Conservation (phyloP, 2,329 filamentous ascomycete species). For the Dendrostoma leiphaemia region DNA sequence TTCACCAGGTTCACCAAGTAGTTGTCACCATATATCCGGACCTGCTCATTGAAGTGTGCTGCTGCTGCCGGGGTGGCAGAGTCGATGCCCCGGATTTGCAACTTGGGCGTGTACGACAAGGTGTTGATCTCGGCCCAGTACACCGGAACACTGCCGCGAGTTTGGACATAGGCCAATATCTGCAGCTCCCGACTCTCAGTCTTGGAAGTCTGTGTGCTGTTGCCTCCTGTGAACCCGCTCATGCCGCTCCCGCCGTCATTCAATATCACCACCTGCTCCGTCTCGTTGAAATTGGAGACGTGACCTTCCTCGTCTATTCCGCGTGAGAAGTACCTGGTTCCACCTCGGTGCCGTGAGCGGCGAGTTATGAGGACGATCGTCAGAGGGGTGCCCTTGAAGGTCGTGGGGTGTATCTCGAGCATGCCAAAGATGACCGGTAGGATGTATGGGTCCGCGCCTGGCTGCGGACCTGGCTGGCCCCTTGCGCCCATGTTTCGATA, state of each 20-base stretch:
- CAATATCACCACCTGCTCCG: conserved; percentile 85
- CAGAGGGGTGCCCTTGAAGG: conserved; percentile 78
- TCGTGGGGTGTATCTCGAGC: conserved; percentile 84
- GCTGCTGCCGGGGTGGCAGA: conserved; percentile 74
- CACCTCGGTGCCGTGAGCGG: conserved; percentile 81
- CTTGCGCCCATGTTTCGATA: conserved; percentile 68
- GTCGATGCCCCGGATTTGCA: conserved; percentile 84
- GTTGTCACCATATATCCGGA: conserved; percentile 90
- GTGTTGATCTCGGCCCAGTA: conserved; percentile 97
- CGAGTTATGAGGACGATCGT: conserved; percentile 87
- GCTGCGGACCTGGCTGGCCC: conserved; percentile 66
- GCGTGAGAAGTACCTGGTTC: conserved; percentile 91
- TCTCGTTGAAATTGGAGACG: conserved; percentile 99
- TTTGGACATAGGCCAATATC: conserved; percentile 93
- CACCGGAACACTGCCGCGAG: conserved; percentile 90
- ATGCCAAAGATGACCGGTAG: conserved; percentile 95
- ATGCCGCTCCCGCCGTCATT: conserved; percentile 77
- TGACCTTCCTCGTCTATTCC: conserved; percentile 91
- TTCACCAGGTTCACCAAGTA: conserved; percentile 98
- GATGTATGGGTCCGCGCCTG: conserved; percentile 84
- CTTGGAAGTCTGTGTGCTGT: conserved; percentile 73
- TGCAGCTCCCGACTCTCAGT: conserved; percentile 72
- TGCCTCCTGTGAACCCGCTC: conserved; percentile 76
- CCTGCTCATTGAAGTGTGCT: conserved; percentile 91
- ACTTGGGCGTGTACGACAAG: conserved; percentile 83